phyloP scores from a whole-genome alignment of 179 eudicot genomes.

The Beta lomatogona region DNA sequence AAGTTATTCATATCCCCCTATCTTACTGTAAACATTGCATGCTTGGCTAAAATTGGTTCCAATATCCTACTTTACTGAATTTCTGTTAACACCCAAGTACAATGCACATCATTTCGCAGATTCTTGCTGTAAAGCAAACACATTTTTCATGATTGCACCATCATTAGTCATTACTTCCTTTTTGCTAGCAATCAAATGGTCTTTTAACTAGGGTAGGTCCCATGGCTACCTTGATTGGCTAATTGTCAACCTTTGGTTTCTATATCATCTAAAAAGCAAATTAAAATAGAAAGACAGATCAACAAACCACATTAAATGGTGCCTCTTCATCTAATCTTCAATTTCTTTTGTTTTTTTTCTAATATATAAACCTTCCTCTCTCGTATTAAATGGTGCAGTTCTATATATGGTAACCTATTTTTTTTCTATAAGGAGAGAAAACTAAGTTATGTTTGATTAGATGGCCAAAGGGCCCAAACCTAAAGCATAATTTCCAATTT shows the following conservation, averaged over 20 bases:
- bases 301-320: not conserved
- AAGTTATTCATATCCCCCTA: no score
- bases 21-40: not conserved
- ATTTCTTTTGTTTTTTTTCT: not conserved
- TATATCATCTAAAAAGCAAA: slow-evolving; percentile 10
- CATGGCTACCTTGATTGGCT: not conserved
- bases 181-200: slow-evolving; percentile 23
- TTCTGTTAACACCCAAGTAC: slow-evolving; percentile 19
- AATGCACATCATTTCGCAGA: slow-evolving; percentile 29
- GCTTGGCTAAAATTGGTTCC: slow-evolving; percentile 3
- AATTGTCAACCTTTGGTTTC: slow-evolving; percentile 35
- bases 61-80: not conserved
- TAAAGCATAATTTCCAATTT: no score
- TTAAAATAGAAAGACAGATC: not conserved
- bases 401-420: no score
- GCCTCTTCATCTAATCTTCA: not conserved
- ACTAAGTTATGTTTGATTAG: no score
- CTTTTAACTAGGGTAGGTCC: slow-evolving; percentile 30
- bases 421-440: no score
- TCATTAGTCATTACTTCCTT: slow-evolving; percentile 24
- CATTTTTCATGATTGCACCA: slow-evolving; percentile 35
- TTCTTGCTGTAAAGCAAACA: slow-evolving; percentile 29
- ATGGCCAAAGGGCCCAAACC: no score
- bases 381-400: no score
- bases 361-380: no score